Evolutionary conservation across 1,284 basidiomycete genomes (phyloP), one percentile per base, ranked within the genome.

Genomic region (Puccinia polysora): DNA sequence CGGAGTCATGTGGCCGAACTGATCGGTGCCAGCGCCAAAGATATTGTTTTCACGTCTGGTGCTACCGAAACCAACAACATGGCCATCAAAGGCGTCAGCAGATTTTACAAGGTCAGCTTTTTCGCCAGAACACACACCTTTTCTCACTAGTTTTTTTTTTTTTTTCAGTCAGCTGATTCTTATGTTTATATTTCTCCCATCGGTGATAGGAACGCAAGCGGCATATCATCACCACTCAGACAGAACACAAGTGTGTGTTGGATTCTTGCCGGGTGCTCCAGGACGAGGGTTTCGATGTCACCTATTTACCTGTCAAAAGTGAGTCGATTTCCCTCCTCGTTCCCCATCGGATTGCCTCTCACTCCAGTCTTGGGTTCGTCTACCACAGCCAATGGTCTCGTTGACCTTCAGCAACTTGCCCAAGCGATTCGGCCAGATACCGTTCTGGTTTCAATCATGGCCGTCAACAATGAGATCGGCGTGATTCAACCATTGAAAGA

Each of bases 1-100:
- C 86, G 95, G 70, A 87, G 89, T 88, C 84, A 97, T 79, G 84
- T 98, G 47, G 95, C 95, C 23, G 86, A 88, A 78, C 84, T 98
- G 64, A 90, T 99, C 79, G 91, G 92, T 50, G 96, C 96, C 8
- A 91, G 96, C 74, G 80, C 89, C 32, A 98, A 98, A 82, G 96
- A 98, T 81, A 88, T 99, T 73, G 85, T 99, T 56, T 97, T 98
- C 82, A 99, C 96, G 12, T 96, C 92, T 34, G 96, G 96, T 53
- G 96, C 96, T 10, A 99, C 96, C 4, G 96, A 99, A 82, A 89
- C 89, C 55, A 99, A 99, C 81, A 99, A 99, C 79, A 94, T 97
- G 91, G 84, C 89, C 53, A 89, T 99, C 81, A 98, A 98, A 82
- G 96, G 96, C 67, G 88, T 97, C 63, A 96, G 94, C 38, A 88